These are phyloP conservation scores for Suhomyces bokatorum DNA, from an alignment of 1,139 yeast genomes.

Conservation along the genomic window DNA sequence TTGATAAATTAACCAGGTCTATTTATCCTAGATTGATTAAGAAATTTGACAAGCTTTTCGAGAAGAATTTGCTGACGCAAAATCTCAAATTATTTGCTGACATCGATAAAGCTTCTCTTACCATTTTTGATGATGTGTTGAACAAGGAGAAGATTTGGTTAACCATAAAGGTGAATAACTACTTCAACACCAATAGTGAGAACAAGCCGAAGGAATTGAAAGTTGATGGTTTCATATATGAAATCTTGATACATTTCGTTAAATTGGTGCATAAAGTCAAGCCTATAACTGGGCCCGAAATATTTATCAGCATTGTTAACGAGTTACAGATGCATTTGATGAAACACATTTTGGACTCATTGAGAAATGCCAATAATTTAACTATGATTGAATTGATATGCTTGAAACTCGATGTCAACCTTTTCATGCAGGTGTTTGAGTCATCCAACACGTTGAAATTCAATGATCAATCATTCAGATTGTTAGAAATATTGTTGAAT, in stretches of 20 bases:
- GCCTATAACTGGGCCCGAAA: constrained; percentile 43
- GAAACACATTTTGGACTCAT: constrained; percentile 35
- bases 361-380: constrained; percentile 23
- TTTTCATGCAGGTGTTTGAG: constrained; percentile 45
- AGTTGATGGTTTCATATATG: constrained; percentile 45
- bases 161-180: constrained; percentile 29
- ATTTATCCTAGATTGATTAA: constrained; percentile 37
- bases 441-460: constrained; percentile 35
- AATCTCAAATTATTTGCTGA: constrained; percentile 45
- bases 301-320: constrained; percentile 38
- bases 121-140: constrained; percentile 45
- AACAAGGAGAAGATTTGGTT: constrained; percentile 41
- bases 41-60: constrained; percentile 38
- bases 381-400: constrained; percentile 24
- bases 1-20: constrained; percentile 37
- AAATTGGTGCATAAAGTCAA: constrained; percentile 42
- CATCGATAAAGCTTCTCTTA: constrained; percentile 44
- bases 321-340: constrained; percentile 43
- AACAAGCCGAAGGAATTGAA: constrained; percentile 15
- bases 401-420: constrained; percentile 40
- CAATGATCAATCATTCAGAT: constrained; percentile 38
- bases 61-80: constrained; percentile 39
- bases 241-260: constrained; percentile 43
- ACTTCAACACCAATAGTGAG: constrained; percentile 22
- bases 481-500: constrained; percentile 36